Evolutionary conservation across 306 rosid genomes (phyloP).

Genomic region (Vachellia collinsii): DNA sequence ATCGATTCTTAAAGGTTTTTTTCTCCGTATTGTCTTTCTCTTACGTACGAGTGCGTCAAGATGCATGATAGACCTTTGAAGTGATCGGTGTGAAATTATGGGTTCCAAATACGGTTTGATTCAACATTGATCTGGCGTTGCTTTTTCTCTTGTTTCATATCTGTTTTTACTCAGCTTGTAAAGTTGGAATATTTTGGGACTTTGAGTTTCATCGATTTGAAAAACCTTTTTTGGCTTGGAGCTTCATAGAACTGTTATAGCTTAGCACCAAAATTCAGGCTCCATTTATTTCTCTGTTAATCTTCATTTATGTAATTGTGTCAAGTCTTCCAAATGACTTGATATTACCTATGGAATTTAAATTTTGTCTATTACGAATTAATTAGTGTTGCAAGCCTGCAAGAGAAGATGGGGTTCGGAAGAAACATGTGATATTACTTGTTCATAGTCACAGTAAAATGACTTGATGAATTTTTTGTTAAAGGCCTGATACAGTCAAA

Average conservation of each 20-base stretch:
- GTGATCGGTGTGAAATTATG: conserved; percentile 31
- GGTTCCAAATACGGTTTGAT: conserved; percentile 3
- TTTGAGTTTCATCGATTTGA: conserved; percentile 13
- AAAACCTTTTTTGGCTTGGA: neutral
- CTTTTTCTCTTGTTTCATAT: neutral
- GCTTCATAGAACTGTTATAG: conserved; percentile 9
- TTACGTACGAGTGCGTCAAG: conserved; percentile 31
- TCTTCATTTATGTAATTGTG: neutral
- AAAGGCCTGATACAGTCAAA: neutral
- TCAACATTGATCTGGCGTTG: conserved; percentile 4
- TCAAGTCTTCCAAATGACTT: neutral
- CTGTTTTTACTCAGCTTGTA: conserved; percentile 23
- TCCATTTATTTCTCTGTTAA: neutral
- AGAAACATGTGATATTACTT: neutral
- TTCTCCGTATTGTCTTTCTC: neutral
- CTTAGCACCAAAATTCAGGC: neutral
- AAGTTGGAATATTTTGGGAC: neutral
- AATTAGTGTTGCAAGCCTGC: neutral
- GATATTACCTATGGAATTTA: neutral
- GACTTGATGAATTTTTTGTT: neutral
- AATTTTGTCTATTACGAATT: neutral
- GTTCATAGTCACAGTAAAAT: neutral
- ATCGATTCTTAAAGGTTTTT: neutral
- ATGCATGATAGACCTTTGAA: conserved; percentile 8
- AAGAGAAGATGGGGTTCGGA: neutral